Percentiles rank a stretch among this genome's conserved stretches.
These are phyloP conservation scores for Tritrichomonas foetus DNA, from an alignment of 208 protist species.

Conservation along the genomic window DNA sequence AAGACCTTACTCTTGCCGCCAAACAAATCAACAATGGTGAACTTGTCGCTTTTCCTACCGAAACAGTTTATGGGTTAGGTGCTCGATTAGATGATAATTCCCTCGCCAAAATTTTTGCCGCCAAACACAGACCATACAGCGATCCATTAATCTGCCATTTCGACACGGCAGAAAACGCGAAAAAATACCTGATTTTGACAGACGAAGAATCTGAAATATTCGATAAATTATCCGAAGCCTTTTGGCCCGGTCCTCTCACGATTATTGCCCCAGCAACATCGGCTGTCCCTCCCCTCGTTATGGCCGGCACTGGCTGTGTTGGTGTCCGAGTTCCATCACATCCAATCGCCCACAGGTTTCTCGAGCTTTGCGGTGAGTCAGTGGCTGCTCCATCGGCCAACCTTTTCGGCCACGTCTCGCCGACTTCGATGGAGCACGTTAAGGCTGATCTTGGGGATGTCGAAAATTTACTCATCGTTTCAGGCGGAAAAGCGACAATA, in stretches of 20 bases:
- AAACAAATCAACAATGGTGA: constrained; percentile 44
- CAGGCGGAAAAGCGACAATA: constrained; percentile 23
- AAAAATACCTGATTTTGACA: not conserved
- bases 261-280: constrained; percentile 48
- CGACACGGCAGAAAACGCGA: constrained; percentile 10
- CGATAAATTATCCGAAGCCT: constrained; percentile 40
- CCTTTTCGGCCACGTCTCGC: constrained; percentile 51
- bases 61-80: constrained; percentile 96
- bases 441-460: not conserved
- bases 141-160: constrained; percentile 92
- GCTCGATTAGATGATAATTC: constrained; percentile 74
- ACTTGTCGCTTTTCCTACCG: constrained; percentile 89
- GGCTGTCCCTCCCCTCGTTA: constrained; percentile 48
- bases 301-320: constrained; percentile 50
- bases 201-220: constrained; percentile 29
- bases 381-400: constrained; percentile 57
- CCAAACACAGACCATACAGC: constrained; percentile 79
- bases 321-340: constrained; percentile 55
- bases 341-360: constrained; percentile 43
- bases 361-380: constrained; percentile 44
- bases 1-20: constrained; percentile 39
- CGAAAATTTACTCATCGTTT: not conserved
- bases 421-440: constrained; percentile 53
- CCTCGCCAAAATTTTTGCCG: constrained; percentile 75
- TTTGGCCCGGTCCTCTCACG: constrained; percentile 62